Percentiles rank a stretch among this genome's conserved stretches.
phyloP scores from a whole-genome alignment of 2,329 filamentous ascomycete species.

The Calycina herbarum region DNA sequence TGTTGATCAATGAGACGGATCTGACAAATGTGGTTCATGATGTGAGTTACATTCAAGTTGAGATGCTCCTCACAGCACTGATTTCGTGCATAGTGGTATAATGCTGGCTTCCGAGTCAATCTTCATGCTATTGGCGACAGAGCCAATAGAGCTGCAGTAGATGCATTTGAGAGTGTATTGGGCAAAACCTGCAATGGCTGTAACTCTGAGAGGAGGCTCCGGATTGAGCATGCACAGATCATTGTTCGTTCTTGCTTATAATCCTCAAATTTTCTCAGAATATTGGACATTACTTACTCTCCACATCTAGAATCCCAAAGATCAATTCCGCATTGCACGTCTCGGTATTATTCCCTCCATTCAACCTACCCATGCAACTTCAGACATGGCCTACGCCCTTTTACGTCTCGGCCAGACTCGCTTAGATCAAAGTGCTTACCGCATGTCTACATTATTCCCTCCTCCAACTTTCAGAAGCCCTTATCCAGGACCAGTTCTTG shows the following conservation, averaged over 20 bases:
- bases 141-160: conserved; percentile 64
- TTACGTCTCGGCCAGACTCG: conserved; percentile 57
- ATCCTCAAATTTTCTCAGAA: background rate
- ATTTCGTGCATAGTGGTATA: conserved; percentile 51
- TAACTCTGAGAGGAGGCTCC: conserved; percentile 57
- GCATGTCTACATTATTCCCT: conserved; percentile 62
- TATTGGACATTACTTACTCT: conserved; percentile 13
- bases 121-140: conserved; percentile 73
- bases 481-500: conserved; percentile 52
- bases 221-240: conserved; percentile 71
- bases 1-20: conserved; percentile 64
- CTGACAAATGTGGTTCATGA: conserved; percentile 52
- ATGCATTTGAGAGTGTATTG: conserved; percentile 61
- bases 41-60: conserved; percentile 17
- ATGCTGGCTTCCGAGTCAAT: conserved; percentile 65
- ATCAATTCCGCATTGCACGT: conserved; percentile 58
- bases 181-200: conserved; percentile 54
- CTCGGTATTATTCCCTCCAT: conserved; percentile 67
- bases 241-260: conserved; percentile 41
- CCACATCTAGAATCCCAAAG: conserved; percentile 52
- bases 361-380: conserved; percentile 71
- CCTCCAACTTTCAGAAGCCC: conserved; percentile 26
- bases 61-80: no score
- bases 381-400: conserved; percentile 68
- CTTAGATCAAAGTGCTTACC: conserved; percentile 58